phyloP scores from a whole-genome alignment of 306 rosid genomes.

The Cercis canadensis region DNA sequence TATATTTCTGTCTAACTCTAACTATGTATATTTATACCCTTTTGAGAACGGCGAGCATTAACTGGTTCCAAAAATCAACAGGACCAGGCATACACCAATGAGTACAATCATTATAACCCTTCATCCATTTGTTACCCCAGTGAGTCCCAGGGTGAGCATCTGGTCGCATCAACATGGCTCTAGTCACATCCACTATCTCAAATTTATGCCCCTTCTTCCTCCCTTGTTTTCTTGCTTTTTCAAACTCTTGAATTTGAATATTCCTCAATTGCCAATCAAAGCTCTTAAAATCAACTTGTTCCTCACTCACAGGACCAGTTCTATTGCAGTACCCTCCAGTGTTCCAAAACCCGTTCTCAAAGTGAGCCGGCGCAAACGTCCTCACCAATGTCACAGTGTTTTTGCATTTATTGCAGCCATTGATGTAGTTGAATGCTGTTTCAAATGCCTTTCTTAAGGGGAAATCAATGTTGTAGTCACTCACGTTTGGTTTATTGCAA shows the following conservation, averaged over 20 bases:
- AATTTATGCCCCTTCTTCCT: slow-evolving; percentile 39
- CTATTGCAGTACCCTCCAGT: slow-evolving; percentile 81
- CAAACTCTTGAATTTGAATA: slow-evolving; percentile 63
- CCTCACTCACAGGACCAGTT: slow-evolving; percentile 55
- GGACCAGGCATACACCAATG: slow-evolving; percentile 99
- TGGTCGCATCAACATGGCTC: slow-evolving; percentile 81
- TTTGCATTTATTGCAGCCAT: slow-evolving; percentile 49
- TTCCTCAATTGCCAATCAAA: slow-evolving; percentile 70
- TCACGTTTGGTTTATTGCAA: slow-evolving; percentile 60
- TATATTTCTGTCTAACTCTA: no score
- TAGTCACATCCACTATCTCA: slow-evolving; percentile 65
- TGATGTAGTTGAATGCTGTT: slow-evolving; percentile 51
- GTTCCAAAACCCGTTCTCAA: slow-evolving; percentile 81
- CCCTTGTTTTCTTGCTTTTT: slow-evolving; percentile 49
- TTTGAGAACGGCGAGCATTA: slow-evolving; percentile 56
- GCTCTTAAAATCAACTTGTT: slow-evolving; percentile 34
- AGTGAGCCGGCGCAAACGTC: slow-evolving; percentile 89
- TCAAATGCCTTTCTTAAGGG: slow-evolving; percentile 61
- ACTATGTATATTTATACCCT: slow-evolving; percentile 13
- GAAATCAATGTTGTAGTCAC: slow-evolving; percentile 35
- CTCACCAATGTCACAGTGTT: slow-evolving; percentile 59
- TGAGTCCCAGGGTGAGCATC: slow-evolving; percentile 86
- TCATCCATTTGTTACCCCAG: slow-evolving; percentile 88
- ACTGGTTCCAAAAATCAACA: slow-evolving; percentile 77
- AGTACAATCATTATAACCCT: slow-evolving; percentile 82